Base-by-base conservation (phyloP, 768 basidiomycete genomes). In the Amanita rimosa region DNA sequence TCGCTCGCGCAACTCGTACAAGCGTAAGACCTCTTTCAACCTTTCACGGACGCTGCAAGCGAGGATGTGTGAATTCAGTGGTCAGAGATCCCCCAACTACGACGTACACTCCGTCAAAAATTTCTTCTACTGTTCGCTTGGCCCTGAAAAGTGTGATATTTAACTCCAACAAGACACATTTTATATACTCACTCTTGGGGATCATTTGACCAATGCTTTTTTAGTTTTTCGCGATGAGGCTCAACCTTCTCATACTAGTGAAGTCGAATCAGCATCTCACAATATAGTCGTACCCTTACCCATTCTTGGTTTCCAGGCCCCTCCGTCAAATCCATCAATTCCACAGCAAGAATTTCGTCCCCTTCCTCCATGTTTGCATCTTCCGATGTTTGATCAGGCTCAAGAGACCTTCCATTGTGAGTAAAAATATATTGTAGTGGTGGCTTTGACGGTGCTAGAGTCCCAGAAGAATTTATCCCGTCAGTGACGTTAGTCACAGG, bases 281-380 rank as follows among this genome's bases (percentile, higher is more conserved):
- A 31, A 29, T 31, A 27, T 11, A 41, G 45, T 47, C 22, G 29
- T 40, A 17, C 26, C 39, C 47, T 36, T 58, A 83, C 85, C 74
- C 76, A 75, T 54, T 76, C 73, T 53, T 85, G 83, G 31, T 75
- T 62, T 41, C 71, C 69, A 6, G 79, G 70, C 27, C 76, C 77
- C 46, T 84, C 80, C 6, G 90, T 92, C 56, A 93, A 70, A 61
- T 93, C 90, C 86, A 91, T 87, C 63, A 93, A 65, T 67, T 93
- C 90, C 16, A 92, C 83, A 11, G 90, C 90, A 44, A 90, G 68
- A 60, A 93, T 87, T 65, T 91, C 87, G 61, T 93, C 90, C 4
- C 81, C 81, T 55, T 90, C 85, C 57, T 93, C 89, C 72, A 93
- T 85, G 4, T 84, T 85, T 42, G 81, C 75, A 56, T 92, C 88